Percentiles rank a stretch among this genome's conserved stretches.
Conservation (phyloP, 228 moss, liverwort and hornwort species). For the Sphagnum fallax region DNA sequence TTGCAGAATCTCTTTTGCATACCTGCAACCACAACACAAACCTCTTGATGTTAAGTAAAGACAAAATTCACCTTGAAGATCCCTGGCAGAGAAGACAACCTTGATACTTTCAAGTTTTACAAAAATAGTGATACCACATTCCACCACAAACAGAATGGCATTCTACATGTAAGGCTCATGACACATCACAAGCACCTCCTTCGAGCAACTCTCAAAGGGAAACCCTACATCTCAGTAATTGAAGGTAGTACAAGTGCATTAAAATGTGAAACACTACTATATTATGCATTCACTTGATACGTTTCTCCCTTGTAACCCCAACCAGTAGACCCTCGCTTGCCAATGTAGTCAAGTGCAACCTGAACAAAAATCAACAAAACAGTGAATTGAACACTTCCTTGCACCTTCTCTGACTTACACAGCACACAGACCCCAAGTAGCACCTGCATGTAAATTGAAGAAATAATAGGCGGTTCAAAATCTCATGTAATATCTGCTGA, state of each 20-base stretch:
- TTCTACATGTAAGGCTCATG: too few relatives aligned
- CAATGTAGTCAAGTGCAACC: conserved; percentile 98
- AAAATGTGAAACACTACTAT: too few relatives aligned
- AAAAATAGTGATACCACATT: neutral
- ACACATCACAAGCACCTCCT: neutral
- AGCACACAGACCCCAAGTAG: too few relatives aligned
- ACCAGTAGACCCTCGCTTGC: conserved; percentile 94
- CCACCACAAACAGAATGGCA: too few relatives aligned
- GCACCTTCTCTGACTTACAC: too few relatives aligned
- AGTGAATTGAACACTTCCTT: neutral
- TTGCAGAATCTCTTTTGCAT: conserved; percentile 92
- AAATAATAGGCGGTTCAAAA: neutral
- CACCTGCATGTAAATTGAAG: neutral
- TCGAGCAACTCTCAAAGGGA: neutral
- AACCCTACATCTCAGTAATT: too few relatives aligned
- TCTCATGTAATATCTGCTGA: conserved; percentile 42
- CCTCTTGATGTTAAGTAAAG: neutral
- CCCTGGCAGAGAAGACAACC: neutral
- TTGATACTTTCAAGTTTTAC: neutral
- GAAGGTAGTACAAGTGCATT: too few relatives aligned
- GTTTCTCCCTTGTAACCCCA: conserved; percentile 94
- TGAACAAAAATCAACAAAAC: conserved; percentile 2
- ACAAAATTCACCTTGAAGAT: neutral
- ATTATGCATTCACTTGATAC: conserved; percentile 54
- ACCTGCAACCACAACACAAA: conserved; percentile 18